Conservation (phyloP, 2,329 filamentous ascomycete species). For the Pseudophaeomoniella oleicola region DNA sequence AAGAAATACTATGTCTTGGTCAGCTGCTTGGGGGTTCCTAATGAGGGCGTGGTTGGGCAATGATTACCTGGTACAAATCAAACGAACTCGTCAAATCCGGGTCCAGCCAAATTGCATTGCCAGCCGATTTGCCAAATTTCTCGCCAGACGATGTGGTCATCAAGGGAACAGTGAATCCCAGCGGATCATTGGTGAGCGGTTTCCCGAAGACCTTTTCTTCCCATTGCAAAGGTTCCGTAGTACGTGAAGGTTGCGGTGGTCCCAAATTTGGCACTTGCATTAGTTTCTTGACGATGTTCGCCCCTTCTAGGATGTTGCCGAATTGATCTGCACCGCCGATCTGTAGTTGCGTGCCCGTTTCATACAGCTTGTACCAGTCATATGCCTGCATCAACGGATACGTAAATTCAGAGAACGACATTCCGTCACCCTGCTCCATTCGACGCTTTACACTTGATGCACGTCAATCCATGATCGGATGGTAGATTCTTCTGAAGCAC, state of each 20-base stretch:
- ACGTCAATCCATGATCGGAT: conserved; percentile 5
- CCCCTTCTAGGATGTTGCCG: conserved; percentile 85
- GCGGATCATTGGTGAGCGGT: conserved; percentile 34
- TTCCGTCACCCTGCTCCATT: conserved; percentile 72
- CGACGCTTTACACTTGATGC: conserved; percentile 58
- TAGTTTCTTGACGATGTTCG: conserved; percentile 69
- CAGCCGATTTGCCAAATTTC: conserved; percentile 91
- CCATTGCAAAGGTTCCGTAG: neutral
- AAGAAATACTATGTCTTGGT: conserved; percentile 82
- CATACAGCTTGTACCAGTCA: conserved; percentile 89
- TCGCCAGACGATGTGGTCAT: conserved; percentile 70
- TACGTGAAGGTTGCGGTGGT: conserved; percentile 20
- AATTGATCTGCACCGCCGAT: conserved; percentile 93
- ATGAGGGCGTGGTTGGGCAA: too few relatives aligned
- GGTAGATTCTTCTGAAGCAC: conserved; percentile 21
- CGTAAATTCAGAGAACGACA: conserved; percentile 85
- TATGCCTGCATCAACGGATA: conserved; percentile 91
- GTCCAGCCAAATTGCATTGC: conserved; percentile 90
- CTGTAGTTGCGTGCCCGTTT: conserved; percentile 60
- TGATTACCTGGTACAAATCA: conserved; percentile 59
- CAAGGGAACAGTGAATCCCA: conserved; percentile 83
- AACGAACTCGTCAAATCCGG: conserved; percentile 64
- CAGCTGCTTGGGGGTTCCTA: too few relatives aligned
- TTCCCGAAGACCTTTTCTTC: conserved; percentile 4
- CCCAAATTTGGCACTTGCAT: conserved; percentile 34